Evolutionary conservation across 805 yeast species (phyloP).

Genomic region (Lachancea meyersii): DNA sequence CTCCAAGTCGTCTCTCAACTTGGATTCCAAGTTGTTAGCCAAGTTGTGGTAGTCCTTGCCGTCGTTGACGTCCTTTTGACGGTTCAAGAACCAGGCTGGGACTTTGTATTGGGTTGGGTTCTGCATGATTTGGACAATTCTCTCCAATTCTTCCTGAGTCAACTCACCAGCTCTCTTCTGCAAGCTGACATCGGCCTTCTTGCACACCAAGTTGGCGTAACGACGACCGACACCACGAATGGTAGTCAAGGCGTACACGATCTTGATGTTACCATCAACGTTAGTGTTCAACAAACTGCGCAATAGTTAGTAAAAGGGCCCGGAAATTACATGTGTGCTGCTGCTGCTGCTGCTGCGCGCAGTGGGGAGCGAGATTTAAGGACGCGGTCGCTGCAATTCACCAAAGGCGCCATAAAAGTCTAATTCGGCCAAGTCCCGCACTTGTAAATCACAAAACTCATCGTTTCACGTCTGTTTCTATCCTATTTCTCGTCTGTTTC

Average conservation of each 20-base stretch:
- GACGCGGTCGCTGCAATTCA: too few relatives aligned
- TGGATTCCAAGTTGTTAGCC: slow-evolving; percentile 98
- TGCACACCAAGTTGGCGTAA: slow-evolving; percentile 99
- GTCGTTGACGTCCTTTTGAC: slow-evolving; percentile 97
- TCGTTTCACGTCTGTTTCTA: too few relatives aligned
- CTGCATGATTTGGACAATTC: slow-evolving; percentile 99
- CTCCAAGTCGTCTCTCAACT: slow-evolving; percentile 99
- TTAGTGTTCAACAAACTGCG: slow-evolving; percentile 97
- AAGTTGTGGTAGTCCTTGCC: slow-evolving; percentile 99
- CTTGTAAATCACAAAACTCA: too few relatives aligned
- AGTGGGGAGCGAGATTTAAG: not conserved
- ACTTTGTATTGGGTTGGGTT: slow-evolving; percentile 99
- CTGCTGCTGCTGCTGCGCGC: not conserved
- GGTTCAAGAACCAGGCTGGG: slow-evolving; percentile 99
- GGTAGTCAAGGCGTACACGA: slow-evolving; percentile 99
- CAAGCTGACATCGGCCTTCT: slow-evolving; percentile 99
- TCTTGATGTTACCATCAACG: slow-evolving; percentile 99
- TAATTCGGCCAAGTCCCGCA: too few relatives aligned
- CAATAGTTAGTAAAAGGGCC: slow-evolving; percentile 34
- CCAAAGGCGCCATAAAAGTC: too few relatives aligned
- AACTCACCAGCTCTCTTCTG: slow-evolving; percentile 99
- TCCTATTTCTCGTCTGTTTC: not conserved
- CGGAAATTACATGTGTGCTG: too few relatives aligned
- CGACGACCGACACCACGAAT: slow-evolving; percentile 99
- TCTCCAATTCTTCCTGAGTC: slow-evolving; percentile 99